Conservation (phyloP, 2,329 filamentous ascomycete species). For the Ophiostoma himal-ulmi region DNA sequence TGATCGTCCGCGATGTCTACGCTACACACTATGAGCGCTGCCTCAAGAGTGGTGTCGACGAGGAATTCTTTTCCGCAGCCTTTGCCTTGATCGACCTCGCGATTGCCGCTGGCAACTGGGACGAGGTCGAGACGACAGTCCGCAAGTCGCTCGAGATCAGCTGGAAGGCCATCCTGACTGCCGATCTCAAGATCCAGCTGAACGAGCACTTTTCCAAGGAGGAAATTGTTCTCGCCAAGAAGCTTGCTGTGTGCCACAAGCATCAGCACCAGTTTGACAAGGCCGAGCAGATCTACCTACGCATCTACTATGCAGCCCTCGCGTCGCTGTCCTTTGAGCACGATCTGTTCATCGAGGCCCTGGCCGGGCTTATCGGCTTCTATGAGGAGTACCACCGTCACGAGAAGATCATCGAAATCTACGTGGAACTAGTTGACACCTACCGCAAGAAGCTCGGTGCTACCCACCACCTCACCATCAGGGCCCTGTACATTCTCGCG, state of each 20-base stretch:
- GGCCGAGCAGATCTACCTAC: constrained; percentile 36
- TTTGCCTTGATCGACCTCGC: constrained; percentile 34
- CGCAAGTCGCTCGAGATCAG: constrained; percentile 36
- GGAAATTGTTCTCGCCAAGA: constrained; percentile 33
- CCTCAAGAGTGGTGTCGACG: constrained; percentile 32
- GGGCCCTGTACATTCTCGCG: constrained; percentile 32
- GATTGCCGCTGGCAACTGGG: constrained; percentile 33
- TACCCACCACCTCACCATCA: constrained; percentile 34
- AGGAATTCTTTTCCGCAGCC: constrained; percentile 34
- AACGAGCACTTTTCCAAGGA: constrained; percentile 33
- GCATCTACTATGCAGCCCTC: constrained; percentile 36
- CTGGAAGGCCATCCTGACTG: constrained; percentile 36
- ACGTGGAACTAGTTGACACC: constrained; percentile 33
- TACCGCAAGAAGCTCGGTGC: constrained; percentile 32
- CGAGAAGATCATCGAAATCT: constrained; percentile 36
- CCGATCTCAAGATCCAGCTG: constrained; percentile 31
- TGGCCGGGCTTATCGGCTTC: constrained; percentile 33
- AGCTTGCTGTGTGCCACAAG: constrained; percentile 36
- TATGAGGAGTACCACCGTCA: constrained; percentile 36
- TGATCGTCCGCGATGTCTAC: constrained; percentile 28
- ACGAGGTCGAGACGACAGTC: constrained; percentile 34
- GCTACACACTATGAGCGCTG: constrained; percentile 33
- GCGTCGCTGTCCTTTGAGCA: constrained; percentile 32
- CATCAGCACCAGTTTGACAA: constrained; percentile 35
- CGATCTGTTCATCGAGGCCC: constrained; percentile 30